These are phyloP conservation scores for Prosopis cineraria DNA, from an alignment of 306 rosid species.

Conservation along the genomic window DNA sequence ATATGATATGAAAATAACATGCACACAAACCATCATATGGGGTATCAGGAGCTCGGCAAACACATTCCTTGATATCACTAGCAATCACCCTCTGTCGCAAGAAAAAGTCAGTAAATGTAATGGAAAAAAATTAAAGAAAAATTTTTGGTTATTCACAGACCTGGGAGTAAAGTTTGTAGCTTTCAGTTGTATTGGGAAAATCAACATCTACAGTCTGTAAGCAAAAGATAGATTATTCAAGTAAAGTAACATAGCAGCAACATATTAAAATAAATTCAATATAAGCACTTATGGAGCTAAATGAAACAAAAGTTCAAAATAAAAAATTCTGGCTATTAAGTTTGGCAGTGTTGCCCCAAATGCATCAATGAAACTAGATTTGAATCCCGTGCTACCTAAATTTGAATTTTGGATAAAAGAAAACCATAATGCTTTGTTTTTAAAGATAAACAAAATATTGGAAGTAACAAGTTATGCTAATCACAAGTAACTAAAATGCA, in stretches of 20 bases:
- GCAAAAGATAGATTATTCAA: conserved; percentile 11
- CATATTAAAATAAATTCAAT: not conserved
- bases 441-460: conserved; percentile 2
- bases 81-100: conserved; percentile 86
- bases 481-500: conserved; percentile 6
- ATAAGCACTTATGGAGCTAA: conserved; percentile 13
- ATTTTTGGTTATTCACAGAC: conserved; percentile 51
- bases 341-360: not conserved
- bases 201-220: conserved; percentile 83
- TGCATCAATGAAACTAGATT: conserved; percentile 9
- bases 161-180: conserved; percentile 93
- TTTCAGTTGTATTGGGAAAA: conserved; percentile 90
- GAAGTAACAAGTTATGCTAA: not conserved
- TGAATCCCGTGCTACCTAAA: not conserved
- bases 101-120: conserved; percentile 34
- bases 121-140: conserved; percentile 31
- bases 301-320: conserved; percentile 23
- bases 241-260: conserved; percentile 26
- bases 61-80: conserved; percentile 96
- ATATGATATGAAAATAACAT: conserved; percentile 24
- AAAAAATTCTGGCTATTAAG: not conserved
- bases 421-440: not conserved
- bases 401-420: not conserved
- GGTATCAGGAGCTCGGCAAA: conserved; percentile 98
- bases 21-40: conserved; percentile 86